Evolutionary conservation across 129 eudicot species (phyloP).

Genomic region (Solidago caesia): DNA sequence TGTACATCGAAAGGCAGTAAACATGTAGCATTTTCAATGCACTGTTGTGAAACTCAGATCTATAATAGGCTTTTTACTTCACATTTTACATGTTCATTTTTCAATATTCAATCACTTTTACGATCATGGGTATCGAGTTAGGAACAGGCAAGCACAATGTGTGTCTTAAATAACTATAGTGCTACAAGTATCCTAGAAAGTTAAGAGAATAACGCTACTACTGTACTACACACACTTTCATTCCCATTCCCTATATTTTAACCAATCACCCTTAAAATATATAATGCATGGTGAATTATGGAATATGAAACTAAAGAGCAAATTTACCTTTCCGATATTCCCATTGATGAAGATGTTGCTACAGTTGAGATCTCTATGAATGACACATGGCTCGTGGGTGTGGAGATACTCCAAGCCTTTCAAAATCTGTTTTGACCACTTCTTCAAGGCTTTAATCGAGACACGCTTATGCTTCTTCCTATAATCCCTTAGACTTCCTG

Average conservation of each 20-base stretch:
- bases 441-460: conserved; percentile 57
- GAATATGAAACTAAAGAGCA: background rate
- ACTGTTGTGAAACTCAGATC: background rate
- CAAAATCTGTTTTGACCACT: conserved; percentile 67
- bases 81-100: no score
- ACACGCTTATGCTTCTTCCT: conserved; percentile 68
- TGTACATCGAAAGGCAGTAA: background rate
- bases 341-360: conserved; percentile 79
- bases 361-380: conserved; percentile 74
- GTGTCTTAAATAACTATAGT: no score
- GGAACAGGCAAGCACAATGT: no score
- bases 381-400: conserved; percentile 70
- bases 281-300: background rate
- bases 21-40: background rate
- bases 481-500: conserved; percentile 69
- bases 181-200: no score
- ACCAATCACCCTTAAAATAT: background rate
- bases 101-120: no score
- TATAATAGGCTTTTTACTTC: no score
- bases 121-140: no score
- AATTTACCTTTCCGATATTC: conserved; percentile 58
- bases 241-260: background rate
- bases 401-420: conserved; percentile 66
- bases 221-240: background rate
- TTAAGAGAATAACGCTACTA: background rate